phyloP scores from a whole-genome alignment of 495 filamentous ascomycete genomes.

The Oleoguttula mirabilis region DNA sequence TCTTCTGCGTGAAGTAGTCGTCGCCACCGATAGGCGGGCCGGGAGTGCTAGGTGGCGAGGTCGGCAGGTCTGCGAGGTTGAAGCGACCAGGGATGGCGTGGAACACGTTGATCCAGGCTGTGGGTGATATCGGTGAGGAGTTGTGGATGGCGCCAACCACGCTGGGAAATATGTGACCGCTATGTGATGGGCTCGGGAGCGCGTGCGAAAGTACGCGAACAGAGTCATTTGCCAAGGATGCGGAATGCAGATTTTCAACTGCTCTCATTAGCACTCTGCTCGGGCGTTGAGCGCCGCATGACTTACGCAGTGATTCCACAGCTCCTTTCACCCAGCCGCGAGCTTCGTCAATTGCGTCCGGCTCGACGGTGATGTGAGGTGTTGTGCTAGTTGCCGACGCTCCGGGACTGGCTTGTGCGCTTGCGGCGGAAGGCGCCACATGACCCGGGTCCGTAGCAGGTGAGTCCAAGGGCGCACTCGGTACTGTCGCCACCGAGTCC shows the following conservation, averaged over 20 bases:
- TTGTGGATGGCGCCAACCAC: constrained; percentile 45
- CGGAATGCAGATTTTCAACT: constrained; percentile 8
- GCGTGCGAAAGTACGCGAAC: constrained; percentile 51
- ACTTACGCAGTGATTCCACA: constrained; percentile 7
- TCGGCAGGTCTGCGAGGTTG: constrained; percentile 49
- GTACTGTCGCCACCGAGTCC: constrained; percentile 19
- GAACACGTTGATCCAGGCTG: constrained; percentile 49
- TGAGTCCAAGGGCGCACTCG: constrained; percentile 18
- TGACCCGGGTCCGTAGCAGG: constrained; percentile 21
- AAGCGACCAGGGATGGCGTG: constrained; percentile 53
- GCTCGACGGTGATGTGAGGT: no score
- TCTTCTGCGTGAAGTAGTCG: constrained; percentile 42
- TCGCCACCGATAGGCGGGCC: constrained; percentile 37
- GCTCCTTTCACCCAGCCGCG: constrained; percentile 4
- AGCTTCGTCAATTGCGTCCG: background rate
- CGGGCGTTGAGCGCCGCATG: no score
- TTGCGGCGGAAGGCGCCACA: background rate
- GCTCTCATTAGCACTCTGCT: no score
- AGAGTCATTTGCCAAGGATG: constrained; percentile 23
- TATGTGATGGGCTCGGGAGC: constrained; percentile 45
- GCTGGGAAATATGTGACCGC: constrained; percentile 39
- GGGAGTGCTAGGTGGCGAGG: constrained; percentile 48
- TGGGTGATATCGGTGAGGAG: constrained; percentile 32
- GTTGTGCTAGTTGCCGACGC: background rate
- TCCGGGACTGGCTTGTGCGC: no score